A percentile compares a stretch with the other conserved stretches of the same genome.
Conservation (phyloP, 345 rosid genomes). For the Erysimum cheiranthoides region DNA sequence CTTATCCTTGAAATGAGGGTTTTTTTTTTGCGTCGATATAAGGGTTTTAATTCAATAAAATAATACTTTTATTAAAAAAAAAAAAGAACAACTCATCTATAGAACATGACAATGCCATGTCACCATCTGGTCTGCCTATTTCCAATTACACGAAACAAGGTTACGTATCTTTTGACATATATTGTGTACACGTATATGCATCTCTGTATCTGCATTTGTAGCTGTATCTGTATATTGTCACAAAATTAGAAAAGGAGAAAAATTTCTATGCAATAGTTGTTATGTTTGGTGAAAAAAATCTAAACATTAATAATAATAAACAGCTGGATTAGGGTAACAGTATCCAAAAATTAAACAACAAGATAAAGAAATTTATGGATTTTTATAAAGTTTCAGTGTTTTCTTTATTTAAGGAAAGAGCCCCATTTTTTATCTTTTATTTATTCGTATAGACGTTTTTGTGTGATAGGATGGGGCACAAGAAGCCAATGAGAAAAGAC, state of each 20-base stretch:
- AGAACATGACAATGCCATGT: conserved; percentile 61
- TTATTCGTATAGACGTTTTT: conserved; percentile 2
- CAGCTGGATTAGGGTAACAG: conserved; percentile 29
- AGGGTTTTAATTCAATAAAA: conserved; percentile 44
- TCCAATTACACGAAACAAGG: conserved; percentile 31
- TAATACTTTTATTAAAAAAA: conserved; percentile 1
- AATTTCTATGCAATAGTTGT: not conserved
- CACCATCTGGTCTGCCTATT: conserved; percentile 46
- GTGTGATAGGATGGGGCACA: conserved; percentile 40
- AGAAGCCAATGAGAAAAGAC: conserved; percentile 21
- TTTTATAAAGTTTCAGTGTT: not conserved
- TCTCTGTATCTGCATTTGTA: not conserved
- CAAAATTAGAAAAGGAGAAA: not conserved
- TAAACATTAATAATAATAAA: not conserved
- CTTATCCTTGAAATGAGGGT: conserved; percentile 62
- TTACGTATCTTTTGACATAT: conserved; percentile 19
- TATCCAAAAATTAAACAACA: conserved; percentile 32
- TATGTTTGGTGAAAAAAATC: conserved; percentile 2
- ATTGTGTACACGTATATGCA: conserved; percentile 19
- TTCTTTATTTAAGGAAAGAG: conserved; percentile 6
- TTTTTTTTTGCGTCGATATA: conserved; percentile 48
- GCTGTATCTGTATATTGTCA: not conserved
- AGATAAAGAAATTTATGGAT: not conserved
- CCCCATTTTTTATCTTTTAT: conserved; percentile 7
- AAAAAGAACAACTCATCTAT: conserved; percentile 37